Evolutionary conservation across 768 basidiomycete genomes (phyloP), one percentile per base, ranked within the genome.

Genomic region (Leccinellum luteum): DNA sequence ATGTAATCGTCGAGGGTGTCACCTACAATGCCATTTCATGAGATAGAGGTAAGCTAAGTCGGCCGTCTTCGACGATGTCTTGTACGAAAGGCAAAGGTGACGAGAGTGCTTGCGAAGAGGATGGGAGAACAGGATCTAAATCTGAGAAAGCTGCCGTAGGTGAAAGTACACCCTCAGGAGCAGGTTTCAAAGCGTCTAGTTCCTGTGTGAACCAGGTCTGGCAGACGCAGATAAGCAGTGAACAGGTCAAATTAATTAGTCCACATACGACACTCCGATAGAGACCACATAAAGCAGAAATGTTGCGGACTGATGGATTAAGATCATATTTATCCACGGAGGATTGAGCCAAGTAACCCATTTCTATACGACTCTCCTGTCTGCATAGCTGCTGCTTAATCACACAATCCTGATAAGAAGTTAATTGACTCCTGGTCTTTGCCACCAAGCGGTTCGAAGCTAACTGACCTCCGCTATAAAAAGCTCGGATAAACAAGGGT

Each of bases 21-120:
- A 75, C 92, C 63, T 64, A 95, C 95, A 94, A 69, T 15, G 87
- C 79, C 94, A 96, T 98, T 59, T 95, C 94, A 45, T 77, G 78
- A 1, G 94, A 94, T 31, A 98, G 76, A 4, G 93, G 90, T 4
- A 98, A 77, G 55, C 76, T 79, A 28, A 94, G 74, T 21, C 79
- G 76, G 17, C 85, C 83, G 28, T 78, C 70, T 10, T 77, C 63
- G 17, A 72, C 60, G 12, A 70, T 58, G 0, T 77, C 72, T 1
- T 75, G 69, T 23, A 79, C 55, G 0, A 74, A 64, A n/a, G 84
- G 79, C 14, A 80, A 69, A 56, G 77, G 75, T 0, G 81, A 77
- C 3, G 82, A 79, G 14, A 78, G 73, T 4, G 71, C 71, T 34
- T 76, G 75, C 1, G 81, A 76, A 6, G 79, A 78, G 19, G 63